Percentiles rank a stretch among this genome's conserved stretches.
Conservation (phyloP, 768 basidiomycete genomes). For the Calocera cornea region DNA sequence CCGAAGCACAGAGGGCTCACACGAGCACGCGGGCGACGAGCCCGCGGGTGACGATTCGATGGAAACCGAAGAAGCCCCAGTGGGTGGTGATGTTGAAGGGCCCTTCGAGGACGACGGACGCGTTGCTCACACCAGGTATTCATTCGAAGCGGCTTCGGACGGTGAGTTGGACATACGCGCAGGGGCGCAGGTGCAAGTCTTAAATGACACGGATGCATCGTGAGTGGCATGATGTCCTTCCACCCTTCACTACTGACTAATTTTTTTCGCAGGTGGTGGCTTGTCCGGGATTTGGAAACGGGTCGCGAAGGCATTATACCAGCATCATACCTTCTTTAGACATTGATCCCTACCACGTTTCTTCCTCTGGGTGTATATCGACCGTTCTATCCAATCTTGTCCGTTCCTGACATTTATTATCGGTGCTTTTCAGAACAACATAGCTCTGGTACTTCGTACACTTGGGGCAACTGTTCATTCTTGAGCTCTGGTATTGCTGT, state of each 20-base stretch:
- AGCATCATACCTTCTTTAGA: slow-evolving; percentile 45
- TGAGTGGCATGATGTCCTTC: slow-evolving; percentile 28
- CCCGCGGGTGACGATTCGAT: slow-evolving; percentile 27
- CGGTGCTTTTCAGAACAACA: too few species aligned
- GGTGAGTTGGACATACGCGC: slow-evolving; percentile 60
- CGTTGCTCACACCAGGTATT: slow-evolving; percentile 67
- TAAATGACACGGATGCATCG: slow-evolving; percentile 72
- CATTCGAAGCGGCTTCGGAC: slow-evolving; percentile 64
- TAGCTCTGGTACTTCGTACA: not conserved
- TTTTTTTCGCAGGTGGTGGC: slow-evolving; percentile 90
- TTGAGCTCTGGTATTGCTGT: not conserved
- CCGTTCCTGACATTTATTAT: too few species aligned
- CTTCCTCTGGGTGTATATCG: not conserved
- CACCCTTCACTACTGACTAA: slow-evolving; percentile 4
- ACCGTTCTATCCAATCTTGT: too few species aligned
- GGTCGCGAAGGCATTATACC: slow-evolving; percentile 85
- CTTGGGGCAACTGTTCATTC: not conserved
- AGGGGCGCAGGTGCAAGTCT: slow-evolving; percentile 57
- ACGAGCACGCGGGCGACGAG: not conserved
- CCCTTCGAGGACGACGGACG: slow-evolving; percentile 54
- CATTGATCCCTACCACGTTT: not conserved
- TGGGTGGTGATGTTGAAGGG: slow-evolving; percentile 23
- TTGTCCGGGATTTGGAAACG: slow-evolving; percentile 63
- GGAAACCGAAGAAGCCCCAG: slow-evolving; percentile 46
- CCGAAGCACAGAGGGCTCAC: slow-evolving; percentile 6